These are phyloP conservation scores for Phialophora macrospora DNA, from an alignment of 2,329 filamentous ascomycete species.

Conservation along the genomic window DNA sequence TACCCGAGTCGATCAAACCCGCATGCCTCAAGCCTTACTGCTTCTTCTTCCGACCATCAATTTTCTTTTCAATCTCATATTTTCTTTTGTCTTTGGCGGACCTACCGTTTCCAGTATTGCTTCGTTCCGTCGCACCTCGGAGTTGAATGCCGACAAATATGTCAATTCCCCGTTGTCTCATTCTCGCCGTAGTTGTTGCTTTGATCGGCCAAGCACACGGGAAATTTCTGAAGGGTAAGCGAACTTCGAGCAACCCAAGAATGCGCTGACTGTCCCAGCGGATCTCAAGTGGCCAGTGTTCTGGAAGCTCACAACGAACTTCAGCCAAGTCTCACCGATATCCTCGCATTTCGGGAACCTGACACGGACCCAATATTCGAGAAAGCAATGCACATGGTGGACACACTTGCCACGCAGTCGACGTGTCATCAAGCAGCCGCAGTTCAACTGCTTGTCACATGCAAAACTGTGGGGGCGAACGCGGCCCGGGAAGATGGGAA, in stretches of 20 bases:
- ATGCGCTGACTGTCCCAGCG: conserved; percentile 23
- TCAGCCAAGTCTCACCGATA: conserved; percentile 29
- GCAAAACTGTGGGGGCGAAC: conserved; percentile 28
- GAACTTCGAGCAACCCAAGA: neutral
- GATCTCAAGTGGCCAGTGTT: conserved; percentile 30
- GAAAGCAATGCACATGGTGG: conserved; percentile 33
- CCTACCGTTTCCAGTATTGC: neutral
- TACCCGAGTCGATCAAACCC: neutral
- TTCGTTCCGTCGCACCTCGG: neutral
- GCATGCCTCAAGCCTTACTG: neutral
- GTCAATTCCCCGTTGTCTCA: conserved; percentile 8
- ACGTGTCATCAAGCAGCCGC: conserved; percentile 35
- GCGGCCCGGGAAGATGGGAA: conserved; percentile 36
- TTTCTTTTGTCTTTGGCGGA: neutral
- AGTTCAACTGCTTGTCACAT: conserved; percentile 31
- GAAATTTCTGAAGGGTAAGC: conserved; percentile 31
- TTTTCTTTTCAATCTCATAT: neutral
- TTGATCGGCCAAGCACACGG: conserved; percentile 7
- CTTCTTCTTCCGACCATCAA: neutral
- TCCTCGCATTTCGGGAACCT: conserved; percentile 27
- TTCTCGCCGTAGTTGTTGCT: conserved; percentile 1
- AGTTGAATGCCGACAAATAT: conserved; percentile 6
- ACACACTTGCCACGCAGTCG: conserved; percentile 30
- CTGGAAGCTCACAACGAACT: conserved; percentile 17
- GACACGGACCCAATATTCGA: conserved; percentile 30